Evolutionary conservation across 371 early-diverging fungal species (phyloP).

Genomic region (Syncephalastrum monosporum): DNA sequence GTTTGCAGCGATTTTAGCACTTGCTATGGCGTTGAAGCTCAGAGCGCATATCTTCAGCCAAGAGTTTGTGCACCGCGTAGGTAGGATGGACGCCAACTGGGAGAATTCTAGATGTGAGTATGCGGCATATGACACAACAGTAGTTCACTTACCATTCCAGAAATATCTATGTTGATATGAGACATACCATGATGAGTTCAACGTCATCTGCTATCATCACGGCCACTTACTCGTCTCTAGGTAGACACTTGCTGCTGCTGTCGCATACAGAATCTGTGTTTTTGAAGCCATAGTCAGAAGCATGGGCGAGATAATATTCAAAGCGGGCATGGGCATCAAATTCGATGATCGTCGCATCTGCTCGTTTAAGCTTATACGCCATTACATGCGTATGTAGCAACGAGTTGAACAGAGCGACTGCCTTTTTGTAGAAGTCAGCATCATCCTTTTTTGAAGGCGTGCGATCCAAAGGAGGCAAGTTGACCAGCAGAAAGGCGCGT

Average conservation of each 20-base stretch:
- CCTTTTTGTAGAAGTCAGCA: not conserved
- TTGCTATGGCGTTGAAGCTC: no score
- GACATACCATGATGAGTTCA: not conserved
- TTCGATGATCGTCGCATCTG: constrained; percentile 5
- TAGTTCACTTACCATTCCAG: constrained; percentile 13
- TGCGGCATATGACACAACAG: no score
- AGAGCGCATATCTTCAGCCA: constrained; percentile 5
- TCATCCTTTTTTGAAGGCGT: constrained; percentile 2
- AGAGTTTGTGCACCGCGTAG: constrained; percentile 10
- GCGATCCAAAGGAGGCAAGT: constrained; percentile 16
- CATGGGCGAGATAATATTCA: constrained; percentile 9
- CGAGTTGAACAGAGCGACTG: constrained; percentile 6
- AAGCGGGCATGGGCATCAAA: constrained; percentile 17
- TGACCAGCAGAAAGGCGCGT: constrained; percentile 12
- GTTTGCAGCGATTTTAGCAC: no score
- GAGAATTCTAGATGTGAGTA: not conserved
- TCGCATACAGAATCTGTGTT: constrained; percentile 3
- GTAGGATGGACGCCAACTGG: constrained; percentile 10
- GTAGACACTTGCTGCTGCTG: not conserved
- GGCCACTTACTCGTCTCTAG: constrained; percentile 9
- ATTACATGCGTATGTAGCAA: constrained; percentile 1
- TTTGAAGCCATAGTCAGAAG: constrained; percentile 9
- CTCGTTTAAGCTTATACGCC: not conserved
- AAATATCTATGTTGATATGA: constrained; percentile 6
- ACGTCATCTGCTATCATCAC: no score